A percentile compares a stretch with the other conserved stretches of the same genome.
Conservation (phyloP, 2,329 filamentous ascomycete genomes). For the Ascochyta pisi region DNA sequence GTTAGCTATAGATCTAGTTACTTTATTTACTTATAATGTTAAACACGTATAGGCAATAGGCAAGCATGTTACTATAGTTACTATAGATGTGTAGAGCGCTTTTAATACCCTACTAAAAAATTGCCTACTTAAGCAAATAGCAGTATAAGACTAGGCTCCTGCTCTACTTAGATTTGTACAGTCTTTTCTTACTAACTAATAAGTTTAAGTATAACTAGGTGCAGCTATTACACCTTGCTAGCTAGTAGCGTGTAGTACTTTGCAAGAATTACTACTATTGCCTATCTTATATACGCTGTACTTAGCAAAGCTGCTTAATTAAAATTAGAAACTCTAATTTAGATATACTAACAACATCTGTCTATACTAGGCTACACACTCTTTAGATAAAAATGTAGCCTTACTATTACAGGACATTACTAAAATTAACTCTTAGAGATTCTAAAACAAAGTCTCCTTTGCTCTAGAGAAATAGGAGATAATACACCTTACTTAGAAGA, state of each 20-base stretch:
- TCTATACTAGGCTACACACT: no score
- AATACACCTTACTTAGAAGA: no score
- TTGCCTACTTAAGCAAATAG: conserved; percentile 4
- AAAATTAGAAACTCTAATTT: neutral
- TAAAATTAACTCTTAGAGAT: no score
- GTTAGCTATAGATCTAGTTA: conserved; percentile 2
- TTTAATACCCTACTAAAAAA: conserved; percentile 17
- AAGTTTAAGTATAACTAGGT: neutral
- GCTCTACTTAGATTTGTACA: no score
- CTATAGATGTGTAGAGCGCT: conserved; percentile 10
- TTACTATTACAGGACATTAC: no score
- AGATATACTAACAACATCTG: neutral
- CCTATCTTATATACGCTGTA: conserved; percentile 11
- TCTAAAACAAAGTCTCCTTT: no score
- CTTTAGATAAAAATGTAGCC: no score
- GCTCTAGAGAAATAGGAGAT: no score
- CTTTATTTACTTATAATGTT: conserved; percentile 5
- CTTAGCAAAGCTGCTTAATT: conserved; percentile 5
- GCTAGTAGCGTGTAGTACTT: conserved; percentile 1
- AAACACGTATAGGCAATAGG: neutral
- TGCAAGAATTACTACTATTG: conserved; percentile 1
- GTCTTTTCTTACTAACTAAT: neutral
- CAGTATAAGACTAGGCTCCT: neutral
- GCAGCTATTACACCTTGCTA: neutral
- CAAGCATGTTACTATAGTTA: conserved; percentile 7